phyloP scores from a whole-genome alignment of 1,284 basidiomycete species.

The Filobasidium uniguttulatum region DNA sequence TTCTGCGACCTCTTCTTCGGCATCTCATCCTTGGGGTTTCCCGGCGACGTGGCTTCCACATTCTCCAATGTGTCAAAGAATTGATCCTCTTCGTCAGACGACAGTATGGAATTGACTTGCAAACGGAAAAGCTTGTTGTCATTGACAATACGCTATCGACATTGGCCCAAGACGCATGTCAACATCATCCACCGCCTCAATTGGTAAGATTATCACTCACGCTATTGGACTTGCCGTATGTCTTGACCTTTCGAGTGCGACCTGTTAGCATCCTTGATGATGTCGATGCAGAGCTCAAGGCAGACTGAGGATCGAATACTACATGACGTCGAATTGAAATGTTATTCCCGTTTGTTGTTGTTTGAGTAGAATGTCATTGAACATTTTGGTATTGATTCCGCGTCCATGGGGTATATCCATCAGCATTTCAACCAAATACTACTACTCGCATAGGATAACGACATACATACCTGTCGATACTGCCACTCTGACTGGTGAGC shows the following conservation, averaged over 20 bases:
- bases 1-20: background rate
- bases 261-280: constrained; percentile 2
- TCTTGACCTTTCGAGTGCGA: constrained; percentile 24
- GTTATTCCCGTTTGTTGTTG: background rate
- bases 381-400: background rate
- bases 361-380: background rate
- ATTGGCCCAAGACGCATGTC: background rate
- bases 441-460: too few species aligned
- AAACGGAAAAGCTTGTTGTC: constrained; percentile 7
- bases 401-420: too few species aligned
- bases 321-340: background rate
- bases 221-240: constrained; percentile 28
- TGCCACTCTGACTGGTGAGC: too few species aligned
- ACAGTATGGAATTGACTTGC: too few species aligned
- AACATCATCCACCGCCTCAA: too few species aligned
- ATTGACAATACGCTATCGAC: constrained; percentile 11
- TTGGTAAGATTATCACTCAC: too few species aligned
- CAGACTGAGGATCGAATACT: background rate
- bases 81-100: too few species aligned
- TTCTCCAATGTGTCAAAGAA: too few species aligned
- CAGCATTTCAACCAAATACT: too few species aligned
- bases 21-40: background rate
- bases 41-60: too few species aligned
- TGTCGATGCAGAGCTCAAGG: constrained; percentile 3
- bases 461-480: too few species aligned